phyloP scores from a whole-genome alignment of 129 eudicot genomes.

The Flaveria trinervia region DNA sequence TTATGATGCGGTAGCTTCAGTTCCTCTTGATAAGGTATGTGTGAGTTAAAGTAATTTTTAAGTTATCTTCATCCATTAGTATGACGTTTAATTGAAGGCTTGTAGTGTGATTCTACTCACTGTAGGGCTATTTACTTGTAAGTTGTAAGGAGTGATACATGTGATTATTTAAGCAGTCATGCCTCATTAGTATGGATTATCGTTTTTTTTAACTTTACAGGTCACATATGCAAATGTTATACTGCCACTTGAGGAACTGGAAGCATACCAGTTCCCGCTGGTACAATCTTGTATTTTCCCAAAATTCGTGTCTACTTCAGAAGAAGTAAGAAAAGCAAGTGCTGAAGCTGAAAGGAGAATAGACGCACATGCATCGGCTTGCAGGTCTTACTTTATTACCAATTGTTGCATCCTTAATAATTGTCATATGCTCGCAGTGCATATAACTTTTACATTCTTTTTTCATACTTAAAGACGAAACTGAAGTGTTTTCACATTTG shows the following conservation, averaged over 20 bases:
- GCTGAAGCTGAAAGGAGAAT: slow-evolving; percentile 83
- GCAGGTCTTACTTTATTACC: slow-evolving; percentile 61
- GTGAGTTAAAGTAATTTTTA: too few species aligned
- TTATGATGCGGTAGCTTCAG: slow-evolving; percentile 78
- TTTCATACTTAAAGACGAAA: not conserved
- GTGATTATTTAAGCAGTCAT: slow-evolving; percentile 2
- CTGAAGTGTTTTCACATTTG: not conserved
- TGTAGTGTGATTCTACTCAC: not conserved
- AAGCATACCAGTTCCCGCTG: slow-evolving; percentile 77
- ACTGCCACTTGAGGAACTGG: slow-evolving; percentile 71
- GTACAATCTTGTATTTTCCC: slow-evolving; percentile 91
- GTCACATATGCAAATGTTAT: slow-evolving; percentile 66
- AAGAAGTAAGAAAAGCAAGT: slow-evolving; percentile 85
- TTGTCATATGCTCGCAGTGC: not conserved
- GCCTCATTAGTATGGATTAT: not conserved
- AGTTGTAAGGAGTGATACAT: not conserved
- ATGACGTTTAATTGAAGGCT: not conserved
- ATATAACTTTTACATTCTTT: not conserved
- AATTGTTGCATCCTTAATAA: slow-evolving; percentile 3
- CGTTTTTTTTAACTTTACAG: slow-evolving; percentile 35
- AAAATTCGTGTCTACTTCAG: slow-evolving; percentile 67
- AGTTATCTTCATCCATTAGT: too few species aligned
- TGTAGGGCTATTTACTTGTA: not conserved
- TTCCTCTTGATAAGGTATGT: slow-evolving; percentile 82
- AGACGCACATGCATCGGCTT: slow-evolving; percentile 60